phyloP scores from a whole-genome alignment of 208 protist species.

The Leishmania mexicana region DNA sequence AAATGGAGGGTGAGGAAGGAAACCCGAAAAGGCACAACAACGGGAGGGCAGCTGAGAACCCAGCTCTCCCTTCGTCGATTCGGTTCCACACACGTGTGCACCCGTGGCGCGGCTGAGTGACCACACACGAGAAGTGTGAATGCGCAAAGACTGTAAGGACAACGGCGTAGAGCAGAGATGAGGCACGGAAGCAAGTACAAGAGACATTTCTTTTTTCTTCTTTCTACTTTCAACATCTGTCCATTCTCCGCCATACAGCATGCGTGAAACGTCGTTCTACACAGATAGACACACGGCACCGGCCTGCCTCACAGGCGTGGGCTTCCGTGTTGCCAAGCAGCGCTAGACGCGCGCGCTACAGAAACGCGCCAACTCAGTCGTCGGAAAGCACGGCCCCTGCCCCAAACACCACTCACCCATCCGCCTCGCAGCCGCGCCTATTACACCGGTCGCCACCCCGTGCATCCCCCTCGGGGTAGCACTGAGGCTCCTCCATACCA shows the following conservation, averaged over 20 bases:
- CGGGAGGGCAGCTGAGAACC: neutral
- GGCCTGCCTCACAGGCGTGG: neutral
- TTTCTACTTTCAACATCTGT: neutral
- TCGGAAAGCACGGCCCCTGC: neutral
- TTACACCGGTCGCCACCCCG: neutral
- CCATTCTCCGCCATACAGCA: neutral
- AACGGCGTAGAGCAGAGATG: constrained; percentile 3
- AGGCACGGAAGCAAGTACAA: neutral
- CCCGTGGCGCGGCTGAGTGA: neutral
- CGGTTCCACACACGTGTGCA: too few relatives aligned
- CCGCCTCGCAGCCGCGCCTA: neutral
- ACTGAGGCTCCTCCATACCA: neutral
- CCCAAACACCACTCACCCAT: neutral
- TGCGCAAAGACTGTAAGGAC: neutral
- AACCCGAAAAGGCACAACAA: neutral
- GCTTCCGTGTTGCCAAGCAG: neutral
- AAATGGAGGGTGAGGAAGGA: neutral
- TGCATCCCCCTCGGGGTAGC: neutral
- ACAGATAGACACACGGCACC: neutral
- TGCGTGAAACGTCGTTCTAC: neutral
- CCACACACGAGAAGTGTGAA: neutral
- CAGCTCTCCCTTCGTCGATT: neutral
- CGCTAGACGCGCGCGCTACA: neutral
- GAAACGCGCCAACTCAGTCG: neutral
- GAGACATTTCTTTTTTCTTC: neutral